These are phyloP conservation scores for Barbarea vulgaris DNA, from an alignment of 345 rosid genomes.

Conservation along the genomic window DNA sequence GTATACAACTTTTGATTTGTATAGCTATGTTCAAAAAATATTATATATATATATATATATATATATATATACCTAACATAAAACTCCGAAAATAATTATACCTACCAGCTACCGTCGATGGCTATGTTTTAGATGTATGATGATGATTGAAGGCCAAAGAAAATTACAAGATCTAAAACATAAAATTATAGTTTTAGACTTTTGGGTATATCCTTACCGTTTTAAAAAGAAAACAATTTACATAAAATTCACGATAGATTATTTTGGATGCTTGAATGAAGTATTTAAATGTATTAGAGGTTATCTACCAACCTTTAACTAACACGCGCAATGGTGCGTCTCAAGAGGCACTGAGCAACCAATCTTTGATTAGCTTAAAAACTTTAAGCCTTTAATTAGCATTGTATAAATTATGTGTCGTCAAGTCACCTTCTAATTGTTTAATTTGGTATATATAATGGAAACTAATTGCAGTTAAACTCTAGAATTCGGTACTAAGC, in stretches of 20 bases:
- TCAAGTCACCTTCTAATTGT: constrained; percentile 2
- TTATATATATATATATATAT: no score
- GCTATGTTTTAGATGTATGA: neutral
- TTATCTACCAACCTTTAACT: constrained; percentile 25
- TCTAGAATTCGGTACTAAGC: neutral
- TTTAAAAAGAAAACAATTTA: neutral
- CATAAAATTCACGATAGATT: neutral
- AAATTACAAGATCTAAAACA: neutral
- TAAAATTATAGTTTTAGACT: neutral
- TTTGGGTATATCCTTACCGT: neutral
- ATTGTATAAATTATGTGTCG: constrained; percentile 12
- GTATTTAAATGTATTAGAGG: neutral
- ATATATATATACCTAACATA: neutral
- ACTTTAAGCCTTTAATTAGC: neutral
- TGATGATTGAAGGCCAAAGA: neutral
- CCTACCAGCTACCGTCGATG: neutral
- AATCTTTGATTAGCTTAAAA: constrained; percentile 12
- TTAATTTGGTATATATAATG: neutral
- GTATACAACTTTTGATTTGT: neutral
- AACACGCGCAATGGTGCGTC: constrained; percentile 25
- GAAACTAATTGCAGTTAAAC: neutral
- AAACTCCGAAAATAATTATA: neutral
- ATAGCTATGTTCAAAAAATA: neutral
- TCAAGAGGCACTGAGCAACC: constrained; percentile 22
- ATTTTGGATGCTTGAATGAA: neutral